phyloP scores from a whole-genome alignment of 768 basidiomycete species.

The Hygrophorus russula region DNA sequence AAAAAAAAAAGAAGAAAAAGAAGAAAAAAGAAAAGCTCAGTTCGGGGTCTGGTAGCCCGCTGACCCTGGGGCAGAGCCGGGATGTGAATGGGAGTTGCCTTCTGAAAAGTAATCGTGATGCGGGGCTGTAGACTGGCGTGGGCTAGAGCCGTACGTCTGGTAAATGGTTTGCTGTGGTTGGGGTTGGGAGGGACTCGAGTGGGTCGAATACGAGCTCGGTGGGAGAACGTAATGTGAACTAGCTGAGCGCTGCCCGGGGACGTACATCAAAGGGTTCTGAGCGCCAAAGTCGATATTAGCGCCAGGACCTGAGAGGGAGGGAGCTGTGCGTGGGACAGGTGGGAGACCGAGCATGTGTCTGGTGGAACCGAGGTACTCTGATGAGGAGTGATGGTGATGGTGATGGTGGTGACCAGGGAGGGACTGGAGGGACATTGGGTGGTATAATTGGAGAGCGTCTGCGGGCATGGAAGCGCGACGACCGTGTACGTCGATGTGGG shows the following conservation, averaged over 20 bases:
- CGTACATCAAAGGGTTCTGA: conserved; percentile 22
- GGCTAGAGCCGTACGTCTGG: conserved; percentile 24
- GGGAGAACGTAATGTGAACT: conserved; percentile 33
- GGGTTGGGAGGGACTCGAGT: conserved; percentile 19
- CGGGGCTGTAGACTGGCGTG: conserved; percentile 14
- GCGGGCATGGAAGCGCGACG: conserved; percentile 62
- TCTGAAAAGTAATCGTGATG: conserved; percentile 10
- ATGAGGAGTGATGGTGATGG: conserved; percentile 23
- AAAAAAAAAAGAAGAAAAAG: background rate
- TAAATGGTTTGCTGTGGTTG: conserved; percentile 22
- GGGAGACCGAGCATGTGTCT: conserved; percentile 38
- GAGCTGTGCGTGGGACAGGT: conserved; percentile 19
- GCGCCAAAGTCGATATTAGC: conserved; percentile 15
- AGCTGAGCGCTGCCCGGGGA: conserved; percentile 25
- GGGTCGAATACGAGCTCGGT: conserved; percentile 40
- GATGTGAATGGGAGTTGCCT: conserved; percentile 1
- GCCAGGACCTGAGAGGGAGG: conserved; percentile 24
- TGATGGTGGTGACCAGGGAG: conserved; percentile 24
- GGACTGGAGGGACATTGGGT: conserved; percentile 68
- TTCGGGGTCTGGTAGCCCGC: conserved; percentile 34
- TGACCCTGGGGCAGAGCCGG: conserved; percentile 29
- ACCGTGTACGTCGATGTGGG: conserved; percentile 28
- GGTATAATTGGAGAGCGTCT: conserved; percentile 64
- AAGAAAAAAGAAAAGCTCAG: conserved; percentile 7
- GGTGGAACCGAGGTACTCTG: conserved; percentile 30